Evolutionary conservation across 768 basidiomycete species (phyloP).

Genomic region (Suillus clintonianus): DNA sequence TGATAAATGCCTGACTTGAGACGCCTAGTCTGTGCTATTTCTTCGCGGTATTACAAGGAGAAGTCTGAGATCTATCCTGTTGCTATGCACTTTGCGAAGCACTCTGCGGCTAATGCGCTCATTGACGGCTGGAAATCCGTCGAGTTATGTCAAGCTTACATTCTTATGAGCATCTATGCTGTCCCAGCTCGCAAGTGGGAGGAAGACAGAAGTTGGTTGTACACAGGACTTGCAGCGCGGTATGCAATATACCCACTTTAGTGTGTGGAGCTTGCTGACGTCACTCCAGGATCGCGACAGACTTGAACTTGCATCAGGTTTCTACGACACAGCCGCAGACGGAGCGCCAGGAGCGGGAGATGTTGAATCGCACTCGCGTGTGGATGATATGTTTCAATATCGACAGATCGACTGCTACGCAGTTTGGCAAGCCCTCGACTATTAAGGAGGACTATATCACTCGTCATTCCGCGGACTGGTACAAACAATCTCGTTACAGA

Average conservation of each 20-base stretch:
- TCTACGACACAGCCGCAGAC: conserved; percentile 60
- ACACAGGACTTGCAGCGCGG: conserved; percentile 86
- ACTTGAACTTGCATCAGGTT: conserved; percentile 80
- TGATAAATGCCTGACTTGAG: background rate
- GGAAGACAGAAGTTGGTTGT: conserved; percentile 88
- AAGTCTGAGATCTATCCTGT: conserved; percentile 85
- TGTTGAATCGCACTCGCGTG: conserved; percentile 80
- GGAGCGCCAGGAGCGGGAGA: conserved; percentile 79
- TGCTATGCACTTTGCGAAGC: conserved; percentile 88
- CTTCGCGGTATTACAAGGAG: conserved; percentile 76
- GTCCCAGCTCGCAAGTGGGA: conserved; percentile 85
- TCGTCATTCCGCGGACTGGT: conserved; percentile 74
- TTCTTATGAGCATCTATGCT: conserved; percentile 81
- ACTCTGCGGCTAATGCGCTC: conserved; percentile 77
- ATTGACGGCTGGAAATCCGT: conserved; percentile 85
- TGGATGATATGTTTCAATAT: conserved; percentile 93
- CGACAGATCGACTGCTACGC: conserved; percentile 84
- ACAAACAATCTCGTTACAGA: conserved; percentile 66
- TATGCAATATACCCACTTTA: conserved; percentile 20
- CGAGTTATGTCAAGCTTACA: conserved; percentile 89
- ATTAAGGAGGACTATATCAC: conserved; percentile 84
- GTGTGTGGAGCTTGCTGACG: background rate
- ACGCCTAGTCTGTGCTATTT: conserved; percentile 75
- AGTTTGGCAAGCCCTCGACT: conserved; percentile 88
- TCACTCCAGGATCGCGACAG: conserved; percentile 71